Conservation (phyloP, 768 basidiomycete genomes). For the Auricularia auricula-judae region DNA sequence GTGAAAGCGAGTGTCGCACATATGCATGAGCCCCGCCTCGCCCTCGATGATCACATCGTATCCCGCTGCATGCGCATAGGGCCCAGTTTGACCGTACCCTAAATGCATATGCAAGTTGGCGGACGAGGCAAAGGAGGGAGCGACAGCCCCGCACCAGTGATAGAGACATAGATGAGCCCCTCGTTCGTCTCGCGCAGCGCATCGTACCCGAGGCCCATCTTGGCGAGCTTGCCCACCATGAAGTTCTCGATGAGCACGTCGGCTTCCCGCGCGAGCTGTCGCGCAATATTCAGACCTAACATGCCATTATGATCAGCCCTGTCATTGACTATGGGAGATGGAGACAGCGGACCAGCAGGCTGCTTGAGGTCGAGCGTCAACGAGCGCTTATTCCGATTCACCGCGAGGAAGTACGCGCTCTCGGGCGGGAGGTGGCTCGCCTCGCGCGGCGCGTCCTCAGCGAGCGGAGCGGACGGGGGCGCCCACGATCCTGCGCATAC, state of each 20-base stretch:
- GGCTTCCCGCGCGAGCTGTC: conserved; percentile 55
- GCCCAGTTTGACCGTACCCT: conserved; percentile 86
- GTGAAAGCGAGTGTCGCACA: conserved; percentile 37
- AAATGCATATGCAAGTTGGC: conserved; percentile 11
- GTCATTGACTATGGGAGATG: too few species aligned
- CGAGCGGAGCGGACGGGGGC: conserved; percentile 28
- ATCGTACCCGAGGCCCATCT: conserved; percentile 79
- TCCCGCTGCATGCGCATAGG: conserved; percentile 71
- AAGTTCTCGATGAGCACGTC: conserved; percentile 91
- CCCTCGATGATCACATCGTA: conserved; percentile 87
- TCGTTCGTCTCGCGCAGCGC: conserved; percentile 71
- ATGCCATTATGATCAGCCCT: conserved; percentile 16
- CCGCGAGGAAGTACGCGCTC: conserved; percentile 84
- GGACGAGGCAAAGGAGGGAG: conserved; percentile 9
- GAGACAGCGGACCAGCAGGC: too few species aligned
- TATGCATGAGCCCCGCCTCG: conserved; percentile 92
- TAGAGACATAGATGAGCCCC: conserved; percentile 74
- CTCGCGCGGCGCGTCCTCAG: conserved; percentile 32
- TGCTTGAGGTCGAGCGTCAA: conserved; percentile 81
- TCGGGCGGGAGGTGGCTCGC: conserved; percentile 70
- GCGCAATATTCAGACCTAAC: conserved; percentile 66
- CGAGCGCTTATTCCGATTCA: conserved; percentile 83
- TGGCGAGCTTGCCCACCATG: conserved; percentile 71
- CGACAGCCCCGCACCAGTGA: conserved; percentile 48
- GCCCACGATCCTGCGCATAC: conserved; percentile 33